Percentiles rank a stretch among this genome's conserved stretches.
Evolutionary conservation across 148 eudicot genomes (phyloP).

Genomic region (Rhododendron vialii): DNA sequence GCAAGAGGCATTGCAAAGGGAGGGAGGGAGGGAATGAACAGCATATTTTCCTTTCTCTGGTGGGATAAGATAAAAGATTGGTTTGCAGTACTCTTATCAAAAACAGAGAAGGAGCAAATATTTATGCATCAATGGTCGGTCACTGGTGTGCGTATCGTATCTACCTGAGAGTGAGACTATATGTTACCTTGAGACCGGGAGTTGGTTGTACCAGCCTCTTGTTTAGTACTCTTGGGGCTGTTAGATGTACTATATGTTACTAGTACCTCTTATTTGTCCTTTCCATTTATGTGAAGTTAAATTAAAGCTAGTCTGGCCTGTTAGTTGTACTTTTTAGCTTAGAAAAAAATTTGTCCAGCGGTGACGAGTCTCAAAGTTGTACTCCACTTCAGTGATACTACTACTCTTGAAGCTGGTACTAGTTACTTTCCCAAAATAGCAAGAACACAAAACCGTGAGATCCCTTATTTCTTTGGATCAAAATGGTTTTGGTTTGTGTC

Average conservation of each 20-base stretch:
- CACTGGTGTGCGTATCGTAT: slow-evolving; percentile 2
- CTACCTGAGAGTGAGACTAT: neutral
- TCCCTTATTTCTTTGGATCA: neutral
- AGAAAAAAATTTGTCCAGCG: neutral
- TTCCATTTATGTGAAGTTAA: neutral
- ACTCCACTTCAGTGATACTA: too few species aligned
- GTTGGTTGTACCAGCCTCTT: slow-evolving; percentile 19
- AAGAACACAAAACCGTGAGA: neutral
- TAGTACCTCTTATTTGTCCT: too few species aligned
- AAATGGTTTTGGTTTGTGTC: neutral
- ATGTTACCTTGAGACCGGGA: neutral
- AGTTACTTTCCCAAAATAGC: neutral
- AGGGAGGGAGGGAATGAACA: slow-evolving; percentile 11
- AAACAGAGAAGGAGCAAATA: neutral
- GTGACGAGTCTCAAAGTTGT: too few species aligned
- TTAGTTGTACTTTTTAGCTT: neutral
- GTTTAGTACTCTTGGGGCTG: neutral
- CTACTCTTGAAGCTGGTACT: neutral
- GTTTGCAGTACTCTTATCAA: neutral
- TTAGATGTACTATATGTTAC: neutral
- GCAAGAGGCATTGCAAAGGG: slow-evolving; percentile 30
- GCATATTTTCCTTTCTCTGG: neutral
- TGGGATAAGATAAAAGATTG: neutral
- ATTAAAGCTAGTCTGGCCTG: neutral
- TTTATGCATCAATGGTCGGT: neutral